These are phyloP conservation scores for Veloboletus limbatus DNA, from an alignment of 1,284 basidiomycete species.

Conservation along the genomic window DNA sequence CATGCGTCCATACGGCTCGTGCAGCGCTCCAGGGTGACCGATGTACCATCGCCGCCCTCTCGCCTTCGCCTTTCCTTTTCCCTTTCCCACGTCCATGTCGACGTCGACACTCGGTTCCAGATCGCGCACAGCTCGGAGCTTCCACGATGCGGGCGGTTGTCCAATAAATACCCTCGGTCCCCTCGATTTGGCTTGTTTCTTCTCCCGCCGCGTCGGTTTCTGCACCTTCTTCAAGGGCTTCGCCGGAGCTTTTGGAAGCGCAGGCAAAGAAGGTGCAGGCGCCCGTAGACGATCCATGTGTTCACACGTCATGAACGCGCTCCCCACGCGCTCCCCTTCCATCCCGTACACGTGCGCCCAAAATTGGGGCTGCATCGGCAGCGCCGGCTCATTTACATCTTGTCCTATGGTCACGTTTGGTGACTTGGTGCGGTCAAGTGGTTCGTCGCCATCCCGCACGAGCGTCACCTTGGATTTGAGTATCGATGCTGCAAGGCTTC, in stretches of 20 bases:
- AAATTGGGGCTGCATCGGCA: slow-evolving; percentile 19
- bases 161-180: slow-evolving; percentile 29
- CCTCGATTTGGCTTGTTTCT: neutral
- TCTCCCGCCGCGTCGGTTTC: neutral
- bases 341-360: slow-evolving; percentile 36
- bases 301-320: slow-evolving; percentile 24
- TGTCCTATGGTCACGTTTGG: no score
- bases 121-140: slow-evolving; percentile 21
- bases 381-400: no score
- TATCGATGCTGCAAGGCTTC: slow-evolving; percentile 24
- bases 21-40: slow-evolving; percentile 15
- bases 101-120: slow-evolving; percentile 17
- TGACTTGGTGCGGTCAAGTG: no score
- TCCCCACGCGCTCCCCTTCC: slow-evolving; percentile 28
- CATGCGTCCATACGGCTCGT: slow-evolving; percentile 26
- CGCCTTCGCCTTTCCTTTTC: neutral
- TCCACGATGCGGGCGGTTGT: slow-evolving; percentile 23
- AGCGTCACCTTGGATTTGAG: slow-evolving; percentile 26
- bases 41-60: slow-evolving; percentile 16
- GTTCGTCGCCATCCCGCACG: slow-evolving; percentile 18
- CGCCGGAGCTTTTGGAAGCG: neutral
- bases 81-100: no score
- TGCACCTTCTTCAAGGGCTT: no score
- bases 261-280: neutral
- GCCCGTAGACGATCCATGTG: slow-evolving; percentile 2